Evolutionary conservation across 257 asterid species (phyloP).

Genomic region (Echium plantagineum): DNA sequence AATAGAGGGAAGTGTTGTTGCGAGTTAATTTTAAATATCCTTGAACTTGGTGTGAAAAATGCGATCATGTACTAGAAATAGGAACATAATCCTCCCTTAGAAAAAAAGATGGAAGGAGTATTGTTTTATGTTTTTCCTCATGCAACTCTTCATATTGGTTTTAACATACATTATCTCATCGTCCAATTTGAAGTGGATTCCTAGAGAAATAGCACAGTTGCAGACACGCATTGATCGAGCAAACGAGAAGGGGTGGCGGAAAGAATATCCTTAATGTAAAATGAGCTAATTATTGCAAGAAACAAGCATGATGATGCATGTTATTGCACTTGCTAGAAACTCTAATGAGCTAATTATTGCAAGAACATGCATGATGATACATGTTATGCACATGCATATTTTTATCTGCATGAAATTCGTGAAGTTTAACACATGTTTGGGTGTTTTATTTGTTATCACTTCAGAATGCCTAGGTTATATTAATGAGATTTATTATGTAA

Average conservation of each 20-base stretch:
- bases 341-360: not conserved
- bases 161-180: conserved; percentile 8
- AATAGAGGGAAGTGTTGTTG: no score
- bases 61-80: no score
- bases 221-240: conserved; percentile 65
- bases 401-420: not conserved
- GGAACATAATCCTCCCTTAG: no score
- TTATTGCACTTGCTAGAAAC: not conserved
- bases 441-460: not conserved
- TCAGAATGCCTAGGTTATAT: not conserved
- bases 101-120: no score
- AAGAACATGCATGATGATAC: not conserved
- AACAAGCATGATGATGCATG: not conserved
- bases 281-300: not conserved
- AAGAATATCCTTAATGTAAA: conserved; percentile 68
- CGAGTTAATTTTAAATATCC: no score
- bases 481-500: no score
- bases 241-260: conserved; percentile 86
- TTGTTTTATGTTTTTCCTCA: not conserved
- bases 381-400: no score
- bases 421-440: not conserved
- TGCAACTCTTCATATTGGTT: conserved; percentile 7
- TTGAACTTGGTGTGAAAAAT: no score
- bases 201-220: conserved; percentile 40
- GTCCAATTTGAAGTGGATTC: conserved; percentile 57